phyloP scores from a whole-genome alignment of 805 yeast genomes.

The Metschnikowia lochheadii region DNA sequence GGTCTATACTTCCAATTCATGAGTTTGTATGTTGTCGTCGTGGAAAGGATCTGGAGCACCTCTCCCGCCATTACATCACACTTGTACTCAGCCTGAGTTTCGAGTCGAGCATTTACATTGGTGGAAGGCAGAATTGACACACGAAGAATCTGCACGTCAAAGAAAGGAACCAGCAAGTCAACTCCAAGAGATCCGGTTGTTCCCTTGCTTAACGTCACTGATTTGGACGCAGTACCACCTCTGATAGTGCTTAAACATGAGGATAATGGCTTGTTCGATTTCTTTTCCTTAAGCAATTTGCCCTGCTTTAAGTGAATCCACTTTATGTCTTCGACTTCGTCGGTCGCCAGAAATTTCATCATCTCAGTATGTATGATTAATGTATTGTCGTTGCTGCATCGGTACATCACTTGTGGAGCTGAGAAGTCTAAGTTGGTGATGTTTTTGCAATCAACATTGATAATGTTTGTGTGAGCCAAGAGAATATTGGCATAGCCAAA shows the following conservation, averaged over 20 bases:
- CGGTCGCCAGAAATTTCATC: background rate
- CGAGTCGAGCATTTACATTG: background rate
- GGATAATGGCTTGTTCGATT: conserved; percentile 4
- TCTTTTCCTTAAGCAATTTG: background rate
- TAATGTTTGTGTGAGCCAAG: background rate
- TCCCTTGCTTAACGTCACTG: conserved; percentile 2
- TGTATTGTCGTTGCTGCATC: conserved; percentile 1
- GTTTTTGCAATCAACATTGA: background rate
- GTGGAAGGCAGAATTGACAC: background rate
- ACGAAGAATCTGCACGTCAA: conserved; percentile 2
- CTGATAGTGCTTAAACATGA: conserved; percentile 6
- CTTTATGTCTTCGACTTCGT: background rate
- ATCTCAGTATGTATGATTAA: conserved; percentile 4
- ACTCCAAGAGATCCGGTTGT: background rate
- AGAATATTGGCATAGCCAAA: background rate
- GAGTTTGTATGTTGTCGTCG: conserved; percentile 3
- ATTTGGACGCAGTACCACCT: conserved; percentile 8
- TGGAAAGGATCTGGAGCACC: conserved; percentile 8
- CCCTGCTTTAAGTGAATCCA: conserved; percentile 14
- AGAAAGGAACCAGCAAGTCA: background rate
- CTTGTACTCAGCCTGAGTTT: conserved; percentile 9
- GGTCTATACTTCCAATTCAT: conserved; percentile 8
- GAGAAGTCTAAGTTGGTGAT: background rate
- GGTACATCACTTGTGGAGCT: background rate
- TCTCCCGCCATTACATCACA: conserved; percentile 9